Evolutionary conservation across 306 rosid species (phyloP), one percentile per base, ranked within the genome.

Genomic region (Inga leiocalycina): DNA sequence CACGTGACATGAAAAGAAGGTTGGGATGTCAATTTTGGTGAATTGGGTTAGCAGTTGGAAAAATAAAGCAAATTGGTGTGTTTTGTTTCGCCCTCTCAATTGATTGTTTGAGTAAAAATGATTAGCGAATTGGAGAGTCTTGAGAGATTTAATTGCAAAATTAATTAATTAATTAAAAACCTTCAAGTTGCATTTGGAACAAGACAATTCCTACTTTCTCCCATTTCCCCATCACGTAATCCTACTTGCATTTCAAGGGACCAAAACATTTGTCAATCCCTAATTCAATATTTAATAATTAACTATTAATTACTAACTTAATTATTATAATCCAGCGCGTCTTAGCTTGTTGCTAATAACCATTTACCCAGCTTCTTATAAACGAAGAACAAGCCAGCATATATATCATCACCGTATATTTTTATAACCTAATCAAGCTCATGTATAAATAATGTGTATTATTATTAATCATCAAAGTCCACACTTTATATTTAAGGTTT

Each of bases 1-100:
- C 97, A 89, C 89, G 96, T 92, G 98, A 94, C 83, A 83, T 84
- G 78, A 81, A 34, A 46, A 73, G 80, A 72, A 72, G 81, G 98
- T 85, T 91, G 93, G 86, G 85, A 45, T 83, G 95, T 94, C 96
- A 90, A 88, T 88, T 48, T 48, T 74, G 35, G 81, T 56, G 44
- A 43, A 76, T 88, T 82, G 67, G 83, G 88, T 90, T 90, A 84
- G 94, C 91, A 87, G 90, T 90, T 94, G 91, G 87, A 87, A 84
- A 79, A 81, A 68, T 30, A 44, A 78, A 81, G 86, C 51, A 67
- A 35, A 82, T 46, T 24, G 80, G 86, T 35, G 88, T 67, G 32
- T 44, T 89, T 84, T 66, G 75, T 85, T 86, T 90, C 86, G 77
- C 79, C 82, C 89, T 86, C 74, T 84, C 77, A 74, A 83, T 80